Percentiles rank a stretch among this genome's conserved stretches.
These are phyloP conservation scores for Fusarium sp. DNA, from an alignment of 2,329 filamentous ascomycete genomes.

Conservation along the genomic window DNA sequence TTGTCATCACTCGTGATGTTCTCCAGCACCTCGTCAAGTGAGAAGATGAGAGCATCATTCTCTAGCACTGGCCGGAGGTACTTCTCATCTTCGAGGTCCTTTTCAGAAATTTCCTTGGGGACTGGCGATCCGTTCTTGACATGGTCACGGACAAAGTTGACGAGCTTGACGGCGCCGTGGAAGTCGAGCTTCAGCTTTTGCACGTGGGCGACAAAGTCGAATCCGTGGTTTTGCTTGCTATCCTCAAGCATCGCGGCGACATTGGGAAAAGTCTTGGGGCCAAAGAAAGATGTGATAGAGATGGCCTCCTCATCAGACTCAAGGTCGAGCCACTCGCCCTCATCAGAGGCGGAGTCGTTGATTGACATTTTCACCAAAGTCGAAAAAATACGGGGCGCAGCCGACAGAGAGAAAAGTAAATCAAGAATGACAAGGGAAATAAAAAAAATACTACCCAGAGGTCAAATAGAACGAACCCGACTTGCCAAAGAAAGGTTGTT, in stretches of 20 bases:
- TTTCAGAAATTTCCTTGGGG: conserved; percentile 65
- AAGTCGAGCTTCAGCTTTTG: conserved; percentile 71
- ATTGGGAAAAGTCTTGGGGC: conserved; percentile 69
- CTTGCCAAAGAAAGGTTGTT: conserved; percentile 27
- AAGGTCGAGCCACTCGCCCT: conserved; percentile 61
- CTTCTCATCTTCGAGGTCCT: conserved; percentile 75
- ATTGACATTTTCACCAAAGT: conserved; percentile 40
- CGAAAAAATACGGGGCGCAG: conserved; percentile 49
- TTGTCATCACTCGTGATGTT: conserved; percentile 47
- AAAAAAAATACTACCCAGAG: neutral
- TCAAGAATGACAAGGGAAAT: neutral
- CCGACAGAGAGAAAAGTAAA: conserved; percentile 49
- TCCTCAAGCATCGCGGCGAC: conserved; percentile 71
- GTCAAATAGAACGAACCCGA: conserved; percentile 13
- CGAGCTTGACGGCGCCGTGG: conserved; percentile 74
- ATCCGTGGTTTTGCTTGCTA: conserved; percentile 69
- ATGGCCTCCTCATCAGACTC: conserved; percentile 70
- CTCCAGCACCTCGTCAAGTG: conserved; percentile 75
- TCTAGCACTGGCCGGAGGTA: conserved; percentile 85
- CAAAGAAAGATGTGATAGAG: conserved; percentile 71
- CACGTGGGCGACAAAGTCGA: conserved; percentile 70
- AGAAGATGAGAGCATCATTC: conserved; percentile 88
- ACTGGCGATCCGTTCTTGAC: conserved; percentile 56
- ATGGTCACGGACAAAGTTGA: conserved; percentile 70
- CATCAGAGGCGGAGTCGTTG: conserved; percentile 49